Conservation (phyloP, 139 green algal species). For the Chlamydomonas incerta region DNA sequence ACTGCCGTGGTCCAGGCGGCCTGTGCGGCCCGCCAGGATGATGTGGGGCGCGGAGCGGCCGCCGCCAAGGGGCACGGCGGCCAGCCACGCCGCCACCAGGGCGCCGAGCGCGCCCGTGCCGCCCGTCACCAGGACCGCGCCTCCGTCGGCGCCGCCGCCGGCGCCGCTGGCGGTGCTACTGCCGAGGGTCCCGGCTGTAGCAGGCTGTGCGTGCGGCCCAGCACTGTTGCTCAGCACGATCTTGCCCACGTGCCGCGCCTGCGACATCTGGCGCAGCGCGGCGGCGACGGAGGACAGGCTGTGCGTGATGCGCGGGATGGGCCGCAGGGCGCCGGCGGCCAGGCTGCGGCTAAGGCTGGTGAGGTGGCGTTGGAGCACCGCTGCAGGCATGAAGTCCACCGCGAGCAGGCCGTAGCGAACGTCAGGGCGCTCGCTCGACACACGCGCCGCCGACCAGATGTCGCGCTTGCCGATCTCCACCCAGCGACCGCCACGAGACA, state of each 20-base stretch:
- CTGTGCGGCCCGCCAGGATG: constrained; percentile 62
- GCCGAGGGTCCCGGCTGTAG: no score
- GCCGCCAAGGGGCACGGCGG: constrained; percentile 5
- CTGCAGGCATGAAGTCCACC: constrained; percentile 84
- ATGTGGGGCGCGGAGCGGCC: constrained; percentile 32
- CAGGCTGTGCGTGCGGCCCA: background rate
- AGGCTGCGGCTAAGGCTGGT: constrained; percentile 49
- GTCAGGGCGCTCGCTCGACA: constrained; percentile 80
- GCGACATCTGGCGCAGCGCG: constrained; percentile 70
- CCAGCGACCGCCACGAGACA: constrained; percentile 67
- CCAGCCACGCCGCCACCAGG: constrained; percentile 65
- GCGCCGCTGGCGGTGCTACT: background rate
- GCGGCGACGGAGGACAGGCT: constrained; percentile 41
- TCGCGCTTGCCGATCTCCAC: constrained; percentile 93
- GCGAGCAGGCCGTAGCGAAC: constrained; percentile 81
- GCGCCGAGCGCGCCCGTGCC: constrained; percentile 66
- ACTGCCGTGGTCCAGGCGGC: constrained; percentile 8
- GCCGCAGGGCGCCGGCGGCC: constrained; percentile 56
- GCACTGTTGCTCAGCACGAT: constrained; percentile 70
- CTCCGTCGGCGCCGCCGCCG: background rate
- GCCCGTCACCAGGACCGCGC: constrained; percentile 64
- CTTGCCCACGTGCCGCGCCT: constrained; percentile 87
- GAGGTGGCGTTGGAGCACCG: constrained; percentile 58
- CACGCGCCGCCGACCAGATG: constrained; percentile 74
- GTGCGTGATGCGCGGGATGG: constrained; percentile 65